Evolutionary conservation across 208 protist genomes (phyloP), one percentile per base, ranked within the genome.

Genomic region (Naegleria gruberi): DNA sequence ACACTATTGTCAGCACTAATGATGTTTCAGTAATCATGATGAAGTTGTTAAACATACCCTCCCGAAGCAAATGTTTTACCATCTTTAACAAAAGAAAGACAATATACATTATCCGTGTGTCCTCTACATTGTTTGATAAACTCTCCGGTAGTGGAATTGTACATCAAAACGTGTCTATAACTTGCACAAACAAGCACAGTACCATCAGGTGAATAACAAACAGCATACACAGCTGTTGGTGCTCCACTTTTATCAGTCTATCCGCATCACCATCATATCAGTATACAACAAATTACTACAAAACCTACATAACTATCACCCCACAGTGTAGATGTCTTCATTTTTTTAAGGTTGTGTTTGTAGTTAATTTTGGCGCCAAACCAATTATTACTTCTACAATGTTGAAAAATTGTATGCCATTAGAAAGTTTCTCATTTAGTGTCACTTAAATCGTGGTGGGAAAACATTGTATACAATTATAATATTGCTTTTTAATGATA

Each of bases 61-160:
- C 94, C 94, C 73, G 95, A 97, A n/a, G 96, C 97, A 92, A 99
- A 98, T 41, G 73, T 90, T 91, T 98, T 98, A 43, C 97, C 97
- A 89, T 98, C 96, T 46, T 85, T 86, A 5, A 94, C 92, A 92
- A 97, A 99, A 73, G 94, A 93, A 6, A 97, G 95, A 91, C 93
- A 94, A 93, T 97, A 97, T 23, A 98, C 96, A 3, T 94, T 97
- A 93, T 98, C 96, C 89, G 96, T 96, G 90, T 99, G 98, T 5
- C 96, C 97, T 91, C 98, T 98, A 43, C 98, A 93, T 4, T 96
- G 96, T 89, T 98, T 95, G 5, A 98, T 41, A n/a, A 98, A 91
- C 26, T 97, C 94, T 47, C 97, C 97, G 7, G 94, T 95, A 4
- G 93, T 93, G 19, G 96, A 94, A 43, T 97, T 96, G 92, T 98